A percentile compares a stretch with the other conserved stretches of the same genome.
These are phyloP conservation scores for Eucalyptus sp. DNA, from an alignment of 345 rosid species.

Conservation along the genomic window DNA sequence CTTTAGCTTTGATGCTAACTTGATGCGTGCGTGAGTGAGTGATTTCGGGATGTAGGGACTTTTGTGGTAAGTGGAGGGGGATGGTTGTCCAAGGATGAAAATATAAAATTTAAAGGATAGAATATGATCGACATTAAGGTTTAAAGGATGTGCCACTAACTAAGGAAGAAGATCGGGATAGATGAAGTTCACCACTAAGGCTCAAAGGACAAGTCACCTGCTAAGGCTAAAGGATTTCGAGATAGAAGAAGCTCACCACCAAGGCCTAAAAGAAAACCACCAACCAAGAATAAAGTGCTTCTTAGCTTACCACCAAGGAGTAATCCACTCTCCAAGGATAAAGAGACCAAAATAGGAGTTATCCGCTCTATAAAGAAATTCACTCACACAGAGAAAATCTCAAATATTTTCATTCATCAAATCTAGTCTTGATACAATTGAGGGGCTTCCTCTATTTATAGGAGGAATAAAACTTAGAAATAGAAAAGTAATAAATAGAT, in stretches of 20 bases:
- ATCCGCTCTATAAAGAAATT: background rate
- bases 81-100: background rate
- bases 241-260: background rate
- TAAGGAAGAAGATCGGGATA: background rate
- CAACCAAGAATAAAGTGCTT: background rate
- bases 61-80: background rate
- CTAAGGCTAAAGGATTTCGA: background rate
- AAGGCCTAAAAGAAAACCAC: background rate
- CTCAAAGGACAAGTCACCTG: background rate
- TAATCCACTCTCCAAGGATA: background rate
- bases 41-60: background rate
- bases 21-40: background rate
- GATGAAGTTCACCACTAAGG: background rate
- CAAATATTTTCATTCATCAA: background rate
- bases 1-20: background rate
- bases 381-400: background rate
- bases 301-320: background rate
- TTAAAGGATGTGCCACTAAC: rapidly evolving
- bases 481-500: no score
- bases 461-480: background rate
- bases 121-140: no score
- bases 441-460: background rate
- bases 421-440: no score
- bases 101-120: background rate
- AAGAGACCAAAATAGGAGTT: no score